Evolutionary conservation across 1,139 yeast genomes (phyloP).

Genomic region (Hansenula anomala): DNA sequence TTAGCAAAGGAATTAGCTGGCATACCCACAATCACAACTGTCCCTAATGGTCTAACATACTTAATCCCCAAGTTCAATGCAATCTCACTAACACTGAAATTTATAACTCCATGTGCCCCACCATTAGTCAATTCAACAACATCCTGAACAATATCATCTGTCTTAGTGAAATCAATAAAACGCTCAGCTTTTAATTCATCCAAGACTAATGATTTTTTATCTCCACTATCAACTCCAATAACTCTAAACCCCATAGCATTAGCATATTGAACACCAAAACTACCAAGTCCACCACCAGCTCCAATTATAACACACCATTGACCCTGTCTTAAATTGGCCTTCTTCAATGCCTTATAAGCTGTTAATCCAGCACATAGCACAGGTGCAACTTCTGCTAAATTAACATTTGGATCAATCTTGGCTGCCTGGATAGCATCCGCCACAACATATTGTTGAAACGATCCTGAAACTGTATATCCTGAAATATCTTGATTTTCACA

Average conservation of each 20-base stretch:
- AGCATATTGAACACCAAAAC: constrained; percentile 61
- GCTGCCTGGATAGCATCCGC: constrained; percentile 68
- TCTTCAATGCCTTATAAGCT: constrained; percentile 62
- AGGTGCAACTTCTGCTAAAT: constrained; percentile 55
- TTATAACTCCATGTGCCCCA: constrained; percentile 59
- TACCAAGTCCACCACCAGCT: constrained; percentile 68
- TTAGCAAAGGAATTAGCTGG: constrained; percentile 42
- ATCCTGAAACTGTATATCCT: constrained; percentile 65
- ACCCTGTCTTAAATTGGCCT: constrained; percentile 50
- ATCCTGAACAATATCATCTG: constrained; percentile 45
- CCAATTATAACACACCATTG: constrained; percentile 67
- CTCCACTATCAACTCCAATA: constrained; percentile 59
- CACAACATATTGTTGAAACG: constrained; percentile 63
- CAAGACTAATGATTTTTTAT: constrained; percentile 40
- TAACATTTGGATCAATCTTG: constrained; percentile 51
- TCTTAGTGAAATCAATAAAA: constrained; percentile 46
- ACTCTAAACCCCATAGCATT: constrained; percentile 62
- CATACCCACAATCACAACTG: constrained; percentile 45
- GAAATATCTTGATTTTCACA: constrained; percentile 55
- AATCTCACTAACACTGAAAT: constrained; percentile 51
- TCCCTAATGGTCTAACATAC: constrained; percentile 41
- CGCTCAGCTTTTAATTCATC: constrained; percentile 50
- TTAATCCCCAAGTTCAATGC: constrained; percentile 50
- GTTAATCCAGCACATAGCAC: constrained; percentile 70
- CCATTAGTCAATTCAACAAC: constrained; percentile 44